phyloP scores from a whole-genome alignment of 345 rosid genomes.

The Eucalyptus decipiens region DNA sequence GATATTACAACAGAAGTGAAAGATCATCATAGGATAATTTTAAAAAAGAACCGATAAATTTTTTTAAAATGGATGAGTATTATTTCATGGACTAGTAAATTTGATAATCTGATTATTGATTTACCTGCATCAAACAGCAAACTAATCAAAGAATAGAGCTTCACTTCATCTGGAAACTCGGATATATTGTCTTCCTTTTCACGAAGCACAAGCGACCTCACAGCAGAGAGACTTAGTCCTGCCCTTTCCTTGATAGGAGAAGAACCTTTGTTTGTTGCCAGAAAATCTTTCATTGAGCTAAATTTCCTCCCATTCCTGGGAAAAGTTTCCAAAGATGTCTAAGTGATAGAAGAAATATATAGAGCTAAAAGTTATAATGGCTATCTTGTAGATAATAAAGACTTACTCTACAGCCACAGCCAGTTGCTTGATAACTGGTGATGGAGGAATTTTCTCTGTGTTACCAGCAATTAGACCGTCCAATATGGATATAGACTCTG shows the following conservation, averaged over 20 bases:
- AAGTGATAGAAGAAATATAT: background rate
- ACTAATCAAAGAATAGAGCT: slow-evolving; percentile 35
- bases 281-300: slow-evolving; percentile 72
- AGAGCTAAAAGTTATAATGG: background rate
- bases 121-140: slow-evolving; percentile 65
- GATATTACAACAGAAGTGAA: slow-evolving; percentile 55
- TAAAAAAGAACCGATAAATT: background rate
- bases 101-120: slow-evolving; percentile 1
- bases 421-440: slow-evolving; percentile 68
- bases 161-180: slow-evolving; percentile 58
- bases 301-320: slow-evolving; percentile 59
- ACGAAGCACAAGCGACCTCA: slow-evolving; percentile 84
- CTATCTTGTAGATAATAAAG: background rate
- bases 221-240: slow-evolving; percentile 76
- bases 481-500: slow-evolving; percentile 33
- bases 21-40: slow-evolving; percentile 32
- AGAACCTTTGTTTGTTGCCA: slow-evolving; percentile 57
- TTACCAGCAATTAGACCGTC: slow-evolving; percentile 47
- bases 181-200: slow-evolving; percentile 76
- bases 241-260: slow-evolving; percentile 81
- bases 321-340: background rate
- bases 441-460: slow-evolving; percentile 51
- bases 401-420: slow-evolving; percentile 82
- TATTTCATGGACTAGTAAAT: background rate
- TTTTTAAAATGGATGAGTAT: background rate